Evolutionary conservation across 805 yeast species (phyloP).

Genomic region (Saccharomycopsis sp.): DNA sequence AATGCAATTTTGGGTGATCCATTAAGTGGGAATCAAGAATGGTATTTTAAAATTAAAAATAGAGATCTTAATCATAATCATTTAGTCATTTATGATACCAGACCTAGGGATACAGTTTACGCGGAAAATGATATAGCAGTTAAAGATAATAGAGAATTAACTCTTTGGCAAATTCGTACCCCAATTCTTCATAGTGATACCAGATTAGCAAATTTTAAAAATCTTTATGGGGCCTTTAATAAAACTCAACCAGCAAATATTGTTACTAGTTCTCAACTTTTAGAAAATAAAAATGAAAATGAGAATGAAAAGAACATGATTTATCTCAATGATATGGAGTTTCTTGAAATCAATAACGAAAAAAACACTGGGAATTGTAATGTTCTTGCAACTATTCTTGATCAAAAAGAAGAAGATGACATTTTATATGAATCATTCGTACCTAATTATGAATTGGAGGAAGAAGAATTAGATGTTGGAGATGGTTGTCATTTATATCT

Average conservation of each 20-base stretch:
- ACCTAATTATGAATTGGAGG: neutral
- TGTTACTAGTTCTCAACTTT: neutral
- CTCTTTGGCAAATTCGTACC: constrained; percentile 15
- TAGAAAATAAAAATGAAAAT: neutral
- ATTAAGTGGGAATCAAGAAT: constrained; percentile 14
- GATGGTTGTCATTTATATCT: constrained; percentile 17
- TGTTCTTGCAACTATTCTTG: constrained; percentile 1
- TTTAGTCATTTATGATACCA: constrained; percentile 3
- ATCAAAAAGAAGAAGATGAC: constrained; percentile 5
- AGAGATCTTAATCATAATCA: constrained; percentile 4
- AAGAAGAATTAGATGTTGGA: constrained; percentile 11
- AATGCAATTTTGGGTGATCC: constrained; percentile 15
- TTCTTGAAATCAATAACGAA: constrained; percentile 10
- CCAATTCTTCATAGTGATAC: constrained; percentile 9
- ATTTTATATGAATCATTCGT: constrained; percentile 4
- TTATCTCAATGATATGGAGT: constrained; percentile 13
- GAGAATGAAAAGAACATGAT: neutral
- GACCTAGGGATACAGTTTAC: neutral
- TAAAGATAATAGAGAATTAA: constrained; percentile 8
- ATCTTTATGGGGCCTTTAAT: constrained; percentile 6
- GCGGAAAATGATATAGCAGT: neutral
- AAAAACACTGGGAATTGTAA: constrained; percentile 10
- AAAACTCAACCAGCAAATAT: neutral
- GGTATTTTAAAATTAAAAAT: constrained; percentile 11
- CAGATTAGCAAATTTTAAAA: constrained; percentile 11